phyloP scores from a whole-genome alignment of 352 stramenopile species.

The Phytophthora tentaculata region DNA sequence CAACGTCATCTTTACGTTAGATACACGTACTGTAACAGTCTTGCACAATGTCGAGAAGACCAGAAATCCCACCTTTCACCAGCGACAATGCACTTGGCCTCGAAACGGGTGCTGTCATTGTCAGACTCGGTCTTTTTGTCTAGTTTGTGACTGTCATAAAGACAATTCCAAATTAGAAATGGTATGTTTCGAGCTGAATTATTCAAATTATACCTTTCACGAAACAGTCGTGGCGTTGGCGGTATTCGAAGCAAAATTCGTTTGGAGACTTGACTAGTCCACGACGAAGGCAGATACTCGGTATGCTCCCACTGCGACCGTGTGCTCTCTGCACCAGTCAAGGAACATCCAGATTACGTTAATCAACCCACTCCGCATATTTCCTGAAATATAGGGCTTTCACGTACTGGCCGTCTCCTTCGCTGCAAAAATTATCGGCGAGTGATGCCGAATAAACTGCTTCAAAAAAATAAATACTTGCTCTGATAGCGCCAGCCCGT shows the following conservation, averaged over 20 bases:
- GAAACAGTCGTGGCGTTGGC: background rate
- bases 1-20: background rate
- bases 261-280: slow-evolving; percentile 70
- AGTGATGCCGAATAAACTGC: slow-evolving; percentile 74
- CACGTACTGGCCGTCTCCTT: slow-evolving; percentile 52
- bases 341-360: background rate
- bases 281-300: slow-evolving; percentile 70
- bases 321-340: slow-evolving; percentile 22
- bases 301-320: slow-evolving; percentile 49
- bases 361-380: background rate
- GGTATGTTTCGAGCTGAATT: background rate
- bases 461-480: slow-evolving; percentile 73
- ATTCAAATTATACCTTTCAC: slow-evolving; percentile 15
- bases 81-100: slow-evolving; percentile 50
- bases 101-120: slow-evolving; percentile 34
- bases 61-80: slow-evolving; percentile 49
- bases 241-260: slow-evolving; percentile 56
- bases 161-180: slow-evolving; percentile 3
- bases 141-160: slow-evolving; percentile 11
- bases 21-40: slow-evolving; percentile 1
- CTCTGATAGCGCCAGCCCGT: slow-evolving; percentile 58
- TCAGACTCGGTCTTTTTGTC: slow-evolving; percentile 12
- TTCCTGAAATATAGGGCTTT: background rate
- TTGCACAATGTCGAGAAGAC: too few species aligned
- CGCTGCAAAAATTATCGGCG: slow-evolving; percentile 65